Evolutionary conservation across 495 filamentous ascomycete genomes (phyloP).

Genomic region (Massariosphaeria phaeospora): DNA sequence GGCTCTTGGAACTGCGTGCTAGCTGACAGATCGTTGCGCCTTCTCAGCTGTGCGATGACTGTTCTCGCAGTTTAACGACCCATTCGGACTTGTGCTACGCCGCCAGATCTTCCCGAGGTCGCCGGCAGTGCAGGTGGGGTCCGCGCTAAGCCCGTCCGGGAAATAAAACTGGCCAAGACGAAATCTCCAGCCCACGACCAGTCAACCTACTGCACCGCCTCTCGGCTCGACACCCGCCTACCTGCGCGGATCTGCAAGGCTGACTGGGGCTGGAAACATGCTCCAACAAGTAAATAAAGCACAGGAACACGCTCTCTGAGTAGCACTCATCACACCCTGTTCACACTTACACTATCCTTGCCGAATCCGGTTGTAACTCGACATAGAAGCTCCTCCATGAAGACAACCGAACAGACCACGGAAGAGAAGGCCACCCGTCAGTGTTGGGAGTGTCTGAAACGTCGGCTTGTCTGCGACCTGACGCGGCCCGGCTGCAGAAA

Average conservation of each 20-base stretch:
- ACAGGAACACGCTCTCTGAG: too few relatives aligned
- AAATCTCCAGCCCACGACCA: not conserved
- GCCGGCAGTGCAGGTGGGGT: too few relatives aligned
- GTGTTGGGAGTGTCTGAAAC: conserved; percentile 23
- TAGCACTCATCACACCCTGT: not conserved
- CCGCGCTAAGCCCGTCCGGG: not conserved
- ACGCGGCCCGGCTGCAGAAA: conserved; percentile 16
- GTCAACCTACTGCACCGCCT: not conserved
- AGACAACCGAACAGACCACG: not conserved
- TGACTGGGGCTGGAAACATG: not conserved
- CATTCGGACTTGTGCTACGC: too few relatives aligned
- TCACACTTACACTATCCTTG: not conserved
- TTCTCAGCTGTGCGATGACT: too few relatives aligned
- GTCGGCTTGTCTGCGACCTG: conserved; percentile 19
- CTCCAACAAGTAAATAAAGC: too few relatives aligned
- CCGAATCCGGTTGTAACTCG: not conserved
- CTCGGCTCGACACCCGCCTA: not conserved
- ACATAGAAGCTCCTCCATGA: not conserved
- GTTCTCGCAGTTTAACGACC: too few relatives aligned
- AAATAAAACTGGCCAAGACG: conserved; percentile 9
- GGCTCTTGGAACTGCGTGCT: too few relatives aligned
- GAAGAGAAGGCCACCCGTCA: conserved; percentile 10
- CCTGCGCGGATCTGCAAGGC: not conserved
- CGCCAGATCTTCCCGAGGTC: too few relatives aligned
- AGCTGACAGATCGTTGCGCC: too few relatives aligned